phyloP scores from a whole-genome alignment of 495 filamentous ascomycete species.

The Penicillium bovifimosum region DNA sequence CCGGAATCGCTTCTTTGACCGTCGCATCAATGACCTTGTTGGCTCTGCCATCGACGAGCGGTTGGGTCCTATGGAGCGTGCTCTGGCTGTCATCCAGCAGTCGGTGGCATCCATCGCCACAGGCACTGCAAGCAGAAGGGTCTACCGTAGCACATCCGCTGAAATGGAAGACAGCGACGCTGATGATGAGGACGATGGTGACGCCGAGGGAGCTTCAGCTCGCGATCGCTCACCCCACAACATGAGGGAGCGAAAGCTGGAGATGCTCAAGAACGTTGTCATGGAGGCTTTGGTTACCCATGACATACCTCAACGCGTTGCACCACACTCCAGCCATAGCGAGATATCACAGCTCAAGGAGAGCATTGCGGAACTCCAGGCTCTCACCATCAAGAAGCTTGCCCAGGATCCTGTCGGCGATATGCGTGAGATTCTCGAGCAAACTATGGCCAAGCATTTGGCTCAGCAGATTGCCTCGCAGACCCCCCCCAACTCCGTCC shows the following conservation, averaged over 20 bases:
- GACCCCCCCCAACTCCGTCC: constrained; percentile 1
- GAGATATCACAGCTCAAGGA: constrained; percentile 51
- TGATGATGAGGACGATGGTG: constrained; percentile 85
- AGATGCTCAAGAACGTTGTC: constrained; percentile 77
- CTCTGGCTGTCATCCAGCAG: constrained; percentile 68
- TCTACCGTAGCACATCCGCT: constrained; percentile 53
- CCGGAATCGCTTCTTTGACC: constrained; percentile 77
- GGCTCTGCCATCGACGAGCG: constrained; percentile 70
- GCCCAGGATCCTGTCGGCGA: constrained; percentile 35
- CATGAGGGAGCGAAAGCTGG: constrained; percentile 67
- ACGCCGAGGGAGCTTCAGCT: constrained; percentile 39
- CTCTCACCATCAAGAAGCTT: constrained; percentile 34
- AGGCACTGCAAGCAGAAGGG: constrained; percentile 32
- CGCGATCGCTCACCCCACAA: constrained; percentile 56
- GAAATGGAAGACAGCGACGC: constrained; percentile 78
- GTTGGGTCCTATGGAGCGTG: constrained; percentile 70
- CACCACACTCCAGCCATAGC: constrained; percentile 34
- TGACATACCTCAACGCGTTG: constrained; percentile 20
- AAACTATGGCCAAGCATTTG: constrained; percentile 38
- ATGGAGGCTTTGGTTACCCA: constrained; percentile 69
- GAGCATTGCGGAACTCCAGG: constrained; percentile 54
- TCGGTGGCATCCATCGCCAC: constrained; percentile 49
- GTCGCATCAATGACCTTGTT: constrained; percentile 78
- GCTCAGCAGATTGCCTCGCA: constrained; percentile 16
- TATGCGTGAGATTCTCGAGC: constrained; percentile 44